phyloP scores from a whole-genome alignment of 805 yeast genomes.

The Zygotorulaspora danielsina region DNA sequence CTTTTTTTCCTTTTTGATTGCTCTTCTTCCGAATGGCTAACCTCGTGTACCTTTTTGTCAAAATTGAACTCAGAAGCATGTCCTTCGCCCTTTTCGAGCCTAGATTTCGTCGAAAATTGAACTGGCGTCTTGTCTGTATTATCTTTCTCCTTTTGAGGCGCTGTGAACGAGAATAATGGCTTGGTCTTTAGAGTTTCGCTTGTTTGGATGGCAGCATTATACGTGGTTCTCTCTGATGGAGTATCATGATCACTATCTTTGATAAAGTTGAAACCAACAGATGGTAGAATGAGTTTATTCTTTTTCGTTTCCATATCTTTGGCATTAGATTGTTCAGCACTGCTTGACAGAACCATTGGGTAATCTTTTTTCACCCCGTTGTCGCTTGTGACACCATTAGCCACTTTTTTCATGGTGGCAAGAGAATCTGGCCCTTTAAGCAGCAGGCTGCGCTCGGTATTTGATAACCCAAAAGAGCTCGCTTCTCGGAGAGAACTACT shows the following conservation, averaged over 20 bases:
- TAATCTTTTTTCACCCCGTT: background rate
- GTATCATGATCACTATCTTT: constrained; percentile 24
- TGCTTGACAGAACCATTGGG: background rate
- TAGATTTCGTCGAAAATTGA: background rate
- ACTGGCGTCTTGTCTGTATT: background rate
- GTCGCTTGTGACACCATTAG: background rate
- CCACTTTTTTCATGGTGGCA: background rate
- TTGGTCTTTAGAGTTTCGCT: constrained; percentile 4
- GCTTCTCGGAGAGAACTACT: constrained; percentile 3
- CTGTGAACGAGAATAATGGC: constrained; percentile 5
- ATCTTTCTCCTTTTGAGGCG: background rate
- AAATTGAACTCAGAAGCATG: constrained; percentile 1
- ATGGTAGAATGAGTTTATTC: constrained; percentile 22
- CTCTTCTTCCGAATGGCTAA: background rate
- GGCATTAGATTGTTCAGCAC: background rate
- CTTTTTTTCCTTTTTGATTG: constrained; percentile 12
- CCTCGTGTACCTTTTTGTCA: background rate
- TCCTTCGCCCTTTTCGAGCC: background rate
- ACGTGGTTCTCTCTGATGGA: constrained; percentile 14
- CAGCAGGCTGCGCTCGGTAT: constrained; percentile 16
- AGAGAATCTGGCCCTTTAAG: constrained; percentile 12
- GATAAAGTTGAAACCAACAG: constrained; percentile 33
- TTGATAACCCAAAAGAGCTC: constrained; percentile 10
- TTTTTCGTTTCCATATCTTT: background rate
- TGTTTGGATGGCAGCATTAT: background rate